Evolutionary conservation across 2,329 filamentous ascomycete species (phyloP).

Genomic region (Penicillium sp.): DNA sequence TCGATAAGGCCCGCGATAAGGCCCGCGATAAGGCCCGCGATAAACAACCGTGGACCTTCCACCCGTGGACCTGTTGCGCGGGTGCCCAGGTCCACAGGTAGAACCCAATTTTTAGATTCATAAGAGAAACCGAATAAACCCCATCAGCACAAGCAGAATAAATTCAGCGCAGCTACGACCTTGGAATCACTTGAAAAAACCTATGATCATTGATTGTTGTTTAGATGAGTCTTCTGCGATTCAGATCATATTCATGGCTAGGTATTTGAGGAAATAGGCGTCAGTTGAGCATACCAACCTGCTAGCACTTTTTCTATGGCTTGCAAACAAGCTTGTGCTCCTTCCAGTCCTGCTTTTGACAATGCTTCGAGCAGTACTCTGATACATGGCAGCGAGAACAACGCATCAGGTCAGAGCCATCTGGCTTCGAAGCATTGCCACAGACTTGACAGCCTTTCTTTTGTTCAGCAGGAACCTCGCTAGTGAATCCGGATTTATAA

Average conservation of each 20-base stretch:
- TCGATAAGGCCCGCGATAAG: slow-evolving; percentile 28
- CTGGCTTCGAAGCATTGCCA: background rate
- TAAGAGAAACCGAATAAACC: too few species aligned
- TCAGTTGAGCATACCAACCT: background rate
- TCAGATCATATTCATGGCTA: too few species aligned
- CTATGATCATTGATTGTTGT: too few species aligned
- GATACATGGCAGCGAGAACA: background rate
- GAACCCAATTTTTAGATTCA: too few species aligned
- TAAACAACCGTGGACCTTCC: too few species aligned
- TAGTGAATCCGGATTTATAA: background rate
- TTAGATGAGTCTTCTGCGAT: too few species aligned
- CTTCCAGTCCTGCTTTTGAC: background rate
- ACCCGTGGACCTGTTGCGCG: too few species aligned
- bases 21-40: background rate
- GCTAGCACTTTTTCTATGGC: background rate
- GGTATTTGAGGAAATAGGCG: background rate
- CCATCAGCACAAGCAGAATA: too few species aligned
- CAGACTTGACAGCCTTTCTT: background rate
- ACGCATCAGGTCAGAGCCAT: background rate
- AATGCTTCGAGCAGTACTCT: background rate
- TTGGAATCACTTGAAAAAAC: too few species aligned
- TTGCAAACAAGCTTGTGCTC: background rate
- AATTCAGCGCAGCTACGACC: too few species aligned
- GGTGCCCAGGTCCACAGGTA: too few species aligned
- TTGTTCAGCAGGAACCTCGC: background rate